Evolutionary conservation across 805 yeast genomes (phyloP), one percentile per base, ranked within the genome.

Genomic region (Kregervanrija delftensis): DNA sequence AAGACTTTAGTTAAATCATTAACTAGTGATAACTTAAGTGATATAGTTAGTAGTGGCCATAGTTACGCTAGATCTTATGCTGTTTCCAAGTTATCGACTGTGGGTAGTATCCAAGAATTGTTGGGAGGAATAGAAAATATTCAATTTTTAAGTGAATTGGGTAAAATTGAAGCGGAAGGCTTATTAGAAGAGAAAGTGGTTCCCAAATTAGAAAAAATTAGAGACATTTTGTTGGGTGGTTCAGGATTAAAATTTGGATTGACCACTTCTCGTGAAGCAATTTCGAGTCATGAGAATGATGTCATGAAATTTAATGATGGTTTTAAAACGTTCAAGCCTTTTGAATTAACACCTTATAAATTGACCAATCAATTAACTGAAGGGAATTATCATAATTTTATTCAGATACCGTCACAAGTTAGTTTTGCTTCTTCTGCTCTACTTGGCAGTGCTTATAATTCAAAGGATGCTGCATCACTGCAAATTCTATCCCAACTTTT

Each of bases 11-110:
- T 93, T 36, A 84, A 84, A 56, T 76, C 83, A 35, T 62, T 83
- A 55, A 83, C 86, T 0, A 81, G 89, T 32, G 90, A 87, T 54
- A 86, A 86, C 56, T 68, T 87, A 46, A 81, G 90, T 55, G 70
- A 76, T 6, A 79, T 93, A 42, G 90, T 96, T 9, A 93, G 90
- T 46, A 71, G 84, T 45, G 99, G 99, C 0, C 97, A 93, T 59
- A 68, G 82, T 1, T 90, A 76, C 64, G 96, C 98, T 2, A 74
- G 79, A 52, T 70, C 79, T 5, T 76, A 69, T 54, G 81, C 95
- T 2, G 69, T 77, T 17, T 74, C 96, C 0, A 72, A 76, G 30
- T 63, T 88, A 3, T 79, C 88, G 2, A 66, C 75, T 1, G 71
- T 79, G 14, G 78, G 77, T 43, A 71, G 79, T 5, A 70, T 89